Conservation (phyloP, 169 alveolate species). For the Babesia divergens region DNA sequence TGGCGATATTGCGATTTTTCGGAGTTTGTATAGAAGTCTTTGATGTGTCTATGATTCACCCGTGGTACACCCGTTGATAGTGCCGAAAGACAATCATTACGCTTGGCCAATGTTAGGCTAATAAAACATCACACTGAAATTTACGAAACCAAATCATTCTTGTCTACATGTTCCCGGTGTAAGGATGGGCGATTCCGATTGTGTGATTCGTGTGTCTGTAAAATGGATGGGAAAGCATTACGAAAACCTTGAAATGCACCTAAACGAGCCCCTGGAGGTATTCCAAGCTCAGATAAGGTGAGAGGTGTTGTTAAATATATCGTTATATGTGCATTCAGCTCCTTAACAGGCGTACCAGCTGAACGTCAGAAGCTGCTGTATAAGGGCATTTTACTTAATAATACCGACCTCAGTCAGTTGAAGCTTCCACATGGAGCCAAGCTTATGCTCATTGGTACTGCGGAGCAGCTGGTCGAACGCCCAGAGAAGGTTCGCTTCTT, state of each 20-base stretch:
- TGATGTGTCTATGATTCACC: too few species aligned
- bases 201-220: slow-evolving; percentile 63
- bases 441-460: slow-evolving; percentile 88
- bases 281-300: slow-evolving; percentile 60
- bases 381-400: slow-evolving; percentile 82
- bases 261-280: slow-evolving; percentile 56
- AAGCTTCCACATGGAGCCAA: slow-evolving; percentile 79
- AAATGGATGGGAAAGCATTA: slow-evolving; percentile 73
- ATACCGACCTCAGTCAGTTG: slow-evolving; percentile 72
- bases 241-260: slow-evolving; percentile 58
- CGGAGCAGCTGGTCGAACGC: slow-evolving; percentile 81
- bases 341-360: slow-evolving; percentile 88
- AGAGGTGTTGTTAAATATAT: not conserved
- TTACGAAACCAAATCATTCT: too few species aligned
- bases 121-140: too few species aligned
- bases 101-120: too few species aligned
- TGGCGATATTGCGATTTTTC: too few species aligned
- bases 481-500: slow-evolving; percentile 79
- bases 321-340: too few species aligned
- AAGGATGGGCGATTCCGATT: slow-evolving; percentile 36
- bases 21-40: too few species aligned
- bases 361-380: slow-evolving; percentile 89
- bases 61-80: too few species aligned
- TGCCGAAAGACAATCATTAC: too few species aligned
- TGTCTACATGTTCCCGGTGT: too few species aligned